A percentile compares a stretch with the other conserved stretches of the same genome.
These are phyloP conservation scores for Stagonosporopsis vannaccii DNA, from an alignment of 2,329 filamentous ascomycete genomes.

Conservation along the genomic window DNA sequence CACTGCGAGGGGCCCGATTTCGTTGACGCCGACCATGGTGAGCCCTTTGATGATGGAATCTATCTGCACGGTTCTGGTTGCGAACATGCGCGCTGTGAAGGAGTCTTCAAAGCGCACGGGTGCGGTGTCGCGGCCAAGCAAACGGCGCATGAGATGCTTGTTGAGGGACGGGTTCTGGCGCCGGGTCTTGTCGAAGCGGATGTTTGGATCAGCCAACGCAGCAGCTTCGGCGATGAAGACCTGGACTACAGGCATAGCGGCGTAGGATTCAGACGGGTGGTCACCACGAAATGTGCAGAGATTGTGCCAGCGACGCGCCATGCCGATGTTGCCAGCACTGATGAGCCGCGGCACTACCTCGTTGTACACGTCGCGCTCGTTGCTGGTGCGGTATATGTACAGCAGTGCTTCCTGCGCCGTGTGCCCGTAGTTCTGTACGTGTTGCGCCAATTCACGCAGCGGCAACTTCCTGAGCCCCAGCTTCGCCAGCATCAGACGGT, in stretches of 20 bases:
- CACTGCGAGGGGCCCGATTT: constrained; percentile 77
- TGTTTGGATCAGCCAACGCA: constrained; percentile 10
- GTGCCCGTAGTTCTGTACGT: constrained; percentile 26
- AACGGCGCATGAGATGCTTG: constrained; percentile 42
- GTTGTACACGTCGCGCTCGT: constrained; percentile 53
- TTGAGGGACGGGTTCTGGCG: constrained; percentile 30
- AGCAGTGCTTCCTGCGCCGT: constrained; percentile 30
- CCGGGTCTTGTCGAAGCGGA: constrained; percentile 15
- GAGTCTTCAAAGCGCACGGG: constrained; percentile 63
- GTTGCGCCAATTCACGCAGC: constrained; percentile 28
- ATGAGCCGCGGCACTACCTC: constrained; percentile 47
- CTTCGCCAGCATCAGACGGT: constrained; percentile 35
- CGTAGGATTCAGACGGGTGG: constrained; percentile 45
- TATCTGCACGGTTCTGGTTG: constrained; percentile 75
- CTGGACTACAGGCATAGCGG: constrained; percentile 38
- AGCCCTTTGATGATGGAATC: constrained; percentile 76
- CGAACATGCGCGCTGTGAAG: constrained; percentile 82
- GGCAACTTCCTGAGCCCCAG: constrained; percentile 36
- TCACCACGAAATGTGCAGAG: constrained; percentile 49
- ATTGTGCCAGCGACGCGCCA: constrained; percentile 51
- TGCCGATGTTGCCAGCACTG: constrained; percentile 28
- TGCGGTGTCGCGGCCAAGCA: constrained; percentile 53
- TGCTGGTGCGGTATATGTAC: constrained; percentile 49
- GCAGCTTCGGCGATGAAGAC: constrained; percentile 39
- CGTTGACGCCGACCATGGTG: constrained; percentile 72